A percentile compares a stretch with the other conserved stretches of the same genome.
phyloP scores from a whole-genome alignment of 495 filamentous ascomycete genomes.

The Penicillium macrosclerotiorum region DNA sequence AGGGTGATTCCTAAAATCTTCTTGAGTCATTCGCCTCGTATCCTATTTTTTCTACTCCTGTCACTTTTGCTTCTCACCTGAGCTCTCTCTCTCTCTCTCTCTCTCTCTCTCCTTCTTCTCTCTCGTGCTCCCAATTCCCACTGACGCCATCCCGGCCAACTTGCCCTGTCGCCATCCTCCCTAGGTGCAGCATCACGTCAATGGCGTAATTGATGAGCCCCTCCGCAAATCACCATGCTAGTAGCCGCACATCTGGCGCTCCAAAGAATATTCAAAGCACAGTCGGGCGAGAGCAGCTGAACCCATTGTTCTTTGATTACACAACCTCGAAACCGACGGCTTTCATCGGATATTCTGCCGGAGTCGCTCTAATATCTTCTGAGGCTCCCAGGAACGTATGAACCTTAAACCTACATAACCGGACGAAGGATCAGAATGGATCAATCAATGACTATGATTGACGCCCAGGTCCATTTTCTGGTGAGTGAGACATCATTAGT shows the following conservation, averaged over 20 bases:
- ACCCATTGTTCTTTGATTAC: not conserved
- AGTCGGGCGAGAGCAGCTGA: not conserved
- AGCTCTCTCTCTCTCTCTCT: not conserved
- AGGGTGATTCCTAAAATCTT: too few species aligned
- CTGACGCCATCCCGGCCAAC: slow-evolving; percentile 15
- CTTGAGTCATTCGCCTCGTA: too few species aligned
- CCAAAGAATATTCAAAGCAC: not conserved
- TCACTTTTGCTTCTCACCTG: too few species aligned
- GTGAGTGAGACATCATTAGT: slow-evolving; percentile 34
- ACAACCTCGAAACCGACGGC: too few species aligned
- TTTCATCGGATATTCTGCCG: too few species aligned
- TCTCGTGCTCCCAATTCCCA: slow-evolving; percentile 7
- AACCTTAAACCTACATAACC: too few species aligned
- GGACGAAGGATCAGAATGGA: slow-evolving; percentile 32
- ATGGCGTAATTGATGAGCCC: slow-evolving; percentile 18
- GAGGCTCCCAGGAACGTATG: too few species aligned
- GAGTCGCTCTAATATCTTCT: too few species aligned
- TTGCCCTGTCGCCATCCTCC: slow-evolving; percentile 5
- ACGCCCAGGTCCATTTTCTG: slow-evolving; percentile 56
- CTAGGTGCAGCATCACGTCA: slow-evolving; percentile 6
- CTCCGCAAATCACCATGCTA: not conserved
- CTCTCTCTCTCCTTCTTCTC: not conserved
- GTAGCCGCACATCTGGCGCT: not conserved
- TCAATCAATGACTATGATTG: slow-evolving; percentile 48
- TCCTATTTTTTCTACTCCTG: too few species aligned